Evolutionary conservation across 352 stramenopile species (phyloP).

Genomic region (Blastocystis sp.): DNA sequence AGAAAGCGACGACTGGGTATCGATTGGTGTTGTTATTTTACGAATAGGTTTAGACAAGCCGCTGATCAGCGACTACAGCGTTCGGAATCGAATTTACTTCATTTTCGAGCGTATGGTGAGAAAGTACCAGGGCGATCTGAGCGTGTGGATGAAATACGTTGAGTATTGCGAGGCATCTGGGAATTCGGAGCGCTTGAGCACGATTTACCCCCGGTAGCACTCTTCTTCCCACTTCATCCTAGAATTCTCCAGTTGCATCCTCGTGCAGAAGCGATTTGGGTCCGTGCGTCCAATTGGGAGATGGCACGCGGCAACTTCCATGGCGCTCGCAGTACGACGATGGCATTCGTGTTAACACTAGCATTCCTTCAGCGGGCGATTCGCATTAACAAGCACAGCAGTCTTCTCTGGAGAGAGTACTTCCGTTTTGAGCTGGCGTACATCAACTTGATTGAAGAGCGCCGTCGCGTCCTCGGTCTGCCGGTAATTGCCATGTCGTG

Average conservation of each 20-base stretch:
- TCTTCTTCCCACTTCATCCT: neutral
- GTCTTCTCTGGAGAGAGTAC: slow-evolving; percentile 60
- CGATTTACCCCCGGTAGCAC: slow-evolving; percentile 42
- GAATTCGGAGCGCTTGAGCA: neutral
- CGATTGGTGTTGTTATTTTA: neutral
- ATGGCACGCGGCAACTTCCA: slow-evolving; percentile 34
- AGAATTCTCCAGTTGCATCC: slow-evolving; percentile 68
- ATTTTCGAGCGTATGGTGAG: slow-evolving; percentile 60
- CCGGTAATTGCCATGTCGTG: neutral
- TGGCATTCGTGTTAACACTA: neutral
- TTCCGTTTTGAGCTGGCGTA: slow-evolving; percentile 66
- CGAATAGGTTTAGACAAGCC: slow-evolving; percentile 29
- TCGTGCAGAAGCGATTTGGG: slow-evolving; percentile 50
- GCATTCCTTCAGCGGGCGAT: slow-evolving; percentile 39
- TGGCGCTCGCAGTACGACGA: neutral
- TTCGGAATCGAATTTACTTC: slow-evolving; percentile 27
- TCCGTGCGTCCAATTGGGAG: slow-evolving; percentile 49
- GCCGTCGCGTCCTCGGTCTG: slow-evolving; percentile 57
- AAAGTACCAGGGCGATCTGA: slow-evolving; percentile 49
- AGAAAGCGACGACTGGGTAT: slow-evolving; percentile 49
- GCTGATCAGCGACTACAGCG: slow-evolving; percentile 18
- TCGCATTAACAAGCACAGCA: slow-evolving; percentile 66
- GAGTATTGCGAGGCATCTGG: slow-evolving; percentile 42
- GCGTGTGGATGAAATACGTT: slow-evolving; percentile 68
- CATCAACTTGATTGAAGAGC: slow-evolving; percentile 62